Base-by-base conservation (phyloP, 202 grass and related monocot species). In the Zizania palustris region DNA sequence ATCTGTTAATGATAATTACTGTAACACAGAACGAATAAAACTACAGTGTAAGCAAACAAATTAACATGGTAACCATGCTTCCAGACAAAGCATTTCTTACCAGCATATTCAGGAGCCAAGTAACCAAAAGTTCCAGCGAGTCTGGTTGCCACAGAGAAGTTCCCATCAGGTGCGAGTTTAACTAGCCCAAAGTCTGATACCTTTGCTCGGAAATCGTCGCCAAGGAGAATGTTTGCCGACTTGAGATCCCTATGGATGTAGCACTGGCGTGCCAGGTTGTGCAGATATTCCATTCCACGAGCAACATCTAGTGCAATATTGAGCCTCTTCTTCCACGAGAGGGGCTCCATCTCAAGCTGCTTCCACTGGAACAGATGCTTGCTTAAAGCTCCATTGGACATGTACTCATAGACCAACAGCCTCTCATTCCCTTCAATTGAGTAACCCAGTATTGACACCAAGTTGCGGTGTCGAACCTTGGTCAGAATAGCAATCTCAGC, bases 211-310 rank as follows among this genome's bases (percentile, higher is more conserved):
- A 88, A 95, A 69, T 98, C 91, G 75, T 98, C 91, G 0, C 95
- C 87, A 2, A 98, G 79, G 7, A 98, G 90, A 80, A 98, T 98
- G 67, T 98, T 98, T 54, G 95, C 88, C 0, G 91, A 84, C 73
- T 97, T 97, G 49, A 97, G 88, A 94, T 97, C 95, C 82, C 95
- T 92, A 74, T 98, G 95, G 19, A 98, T 98, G 76, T 92, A 98
- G 34, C 75, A 85, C 9, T 94, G 91, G 45, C 88, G 84, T 7
- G 89, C 95, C 16, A 98, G 86, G 38, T 74, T 94, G 87, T 98
- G 95, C 41, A 98, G 82, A 63, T 98, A 98, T 36, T 98, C 95
- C 91, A 98, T 88, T 65, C 91, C 95, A 10, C 91, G 89, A 38
- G 95, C 95, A 33, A 95, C 91, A 66, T 98, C 95, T 35, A 98